Percentiles rank a stretch among this genome's conserved stretches.
phyloP scores from a whole-genome alignment of 768 basidiomycete genomes.

The Xerocomus brunneocitrinus region DNA sequence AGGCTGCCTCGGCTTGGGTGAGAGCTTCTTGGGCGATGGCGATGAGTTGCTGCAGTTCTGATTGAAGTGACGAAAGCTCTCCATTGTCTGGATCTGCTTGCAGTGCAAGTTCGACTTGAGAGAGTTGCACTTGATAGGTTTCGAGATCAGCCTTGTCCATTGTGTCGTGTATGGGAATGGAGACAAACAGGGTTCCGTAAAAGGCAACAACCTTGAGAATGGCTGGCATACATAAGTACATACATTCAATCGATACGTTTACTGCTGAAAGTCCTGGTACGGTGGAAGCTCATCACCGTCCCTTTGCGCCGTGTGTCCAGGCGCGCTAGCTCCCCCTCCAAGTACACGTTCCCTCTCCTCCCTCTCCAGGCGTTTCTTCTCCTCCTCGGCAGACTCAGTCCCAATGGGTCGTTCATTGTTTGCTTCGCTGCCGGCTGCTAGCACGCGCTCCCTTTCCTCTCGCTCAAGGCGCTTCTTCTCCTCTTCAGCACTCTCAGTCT shows the following conservation, averaged over 20 bases:
- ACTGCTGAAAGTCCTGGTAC: conserved; percentile 37
- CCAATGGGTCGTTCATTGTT: background rate
- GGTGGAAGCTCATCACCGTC: conserved; percentile 39
- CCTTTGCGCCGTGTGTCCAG: conserved; percentile 27
- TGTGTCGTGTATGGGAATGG: background rate
- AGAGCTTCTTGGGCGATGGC: conserved; percentile 69
- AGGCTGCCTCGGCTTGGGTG: conserved; percentile 61
- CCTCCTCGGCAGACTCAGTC: conserved; percentile 53
- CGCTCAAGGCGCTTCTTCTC: conserved; percentile 59
- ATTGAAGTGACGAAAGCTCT: conserved; percentile 68
- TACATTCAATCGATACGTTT: background rate
- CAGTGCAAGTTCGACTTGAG: conserved; percentile 82
- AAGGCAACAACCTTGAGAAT: conserved; percentile 18
- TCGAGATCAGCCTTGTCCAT: conserved; percentile 72
- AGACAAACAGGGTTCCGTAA: conserved; percentile 13
- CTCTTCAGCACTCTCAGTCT: conserved; percentile 54
- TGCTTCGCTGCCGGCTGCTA: conserved; percentile 17
- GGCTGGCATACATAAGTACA: background rate
- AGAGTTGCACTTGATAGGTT: conserved; percentile 84
- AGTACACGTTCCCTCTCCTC: conserved; percentile 61
- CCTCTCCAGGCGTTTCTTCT: conserved; percentile 60
- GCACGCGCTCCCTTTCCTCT: conserved; percentile 49
- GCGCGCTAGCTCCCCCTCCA: conserved; percentile 9
- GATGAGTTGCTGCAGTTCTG: conserved; percentile 81
- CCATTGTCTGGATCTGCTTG: conserved; percentile 67